Percentiles rank a stretch among this genome's conserved stretches.
Evolutionary conservation across 1,284 basidiomycete genomes (phyloP).

Genomic region (Pyrrhoderma noxium): DNA sequence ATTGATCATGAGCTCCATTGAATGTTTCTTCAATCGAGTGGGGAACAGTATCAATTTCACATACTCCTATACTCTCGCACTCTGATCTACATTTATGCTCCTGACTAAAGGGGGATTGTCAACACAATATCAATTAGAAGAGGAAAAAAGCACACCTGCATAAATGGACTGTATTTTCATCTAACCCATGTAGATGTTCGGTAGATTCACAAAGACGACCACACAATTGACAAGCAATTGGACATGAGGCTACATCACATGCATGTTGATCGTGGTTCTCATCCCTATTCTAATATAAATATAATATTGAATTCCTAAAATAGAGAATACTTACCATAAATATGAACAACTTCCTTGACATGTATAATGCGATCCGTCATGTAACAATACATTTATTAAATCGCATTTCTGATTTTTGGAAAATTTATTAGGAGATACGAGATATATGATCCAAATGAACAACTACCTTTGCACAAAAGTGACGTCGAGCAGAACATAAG

Average conservation of each 20-base stretch:
- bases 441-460: too few relatives aligned
- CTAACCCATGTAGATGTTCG: constrained; percentile 48
- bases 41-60: constrained; percentile 50
- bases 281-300: too few relatives aligned
- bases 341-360: constrained; percentile 39
- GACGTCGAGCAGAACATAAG: constrained; percentile 42
- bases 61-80: constrained; percentile 42
- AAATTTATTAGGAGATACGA: background rate
- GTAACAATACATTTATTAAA: constrained; percentile 28
- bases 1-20: constrained; percentile 37
- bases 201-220: constrained; percentile 40
- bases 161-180: constrained; percentile 38
- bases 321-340: constrained; percentile 32
- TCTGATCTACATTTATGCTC: constrained; percentile 38
- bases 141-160: constrained; percentile 38
- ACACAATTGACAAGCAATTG: constrained; percentile 46
- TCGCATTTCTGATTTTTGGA: constrained; percentile 36
- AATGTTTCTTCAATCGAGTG: constrained; percentile 53
- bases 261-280: constrained; percentile 38
- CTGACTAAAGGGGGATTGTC: constrained; percentile 38
- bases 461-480: constrained; percentile 47
- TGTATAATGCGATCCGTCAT: constrained; percentile 29
- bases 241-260: constrained; percentile 42
- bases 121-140: too few relatives aligned
- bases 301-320: too few relatives aligned